A percentile compares a stretch with the other conserved stretches of the same genome.
These are phyloP conservation scores for Amanita subjunquillea DNA, from an alignment of 768 basidiomycete species.

Conservation along the genomic window DNA sequence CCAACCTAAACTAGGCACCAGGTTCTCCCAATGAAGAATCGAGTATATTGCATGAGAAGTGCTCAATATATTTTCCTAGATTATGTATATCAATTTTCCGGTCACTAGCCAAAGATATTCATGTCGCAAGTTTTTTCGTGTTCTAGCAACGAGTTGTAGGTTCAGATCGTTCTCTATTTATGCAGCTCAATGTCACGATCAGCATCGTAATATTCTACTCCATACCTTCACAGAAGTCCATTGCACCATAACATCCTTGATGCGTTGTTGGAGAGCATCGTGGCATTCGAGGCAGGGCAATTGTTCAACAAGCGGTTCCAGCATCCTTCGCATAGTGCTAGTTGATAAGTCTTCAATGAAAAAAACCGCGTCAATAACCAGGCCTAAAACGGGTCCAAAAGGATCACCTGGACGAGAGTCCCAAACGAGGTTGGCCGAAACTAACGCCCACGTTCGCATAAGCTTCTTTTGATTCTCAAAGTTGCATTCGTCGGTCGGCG, in stretches of 20 bases:
- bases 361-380: background rate
- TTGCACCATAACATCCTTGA: conserved; percentile 17
- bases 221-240: conserved; percentile 24
- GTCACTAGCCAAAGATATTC: background rate
- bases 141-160: background rate
- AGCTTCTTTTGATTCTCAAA: conserved; percentile 23
- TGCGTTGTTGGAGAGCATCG: conserved; percentile 12
- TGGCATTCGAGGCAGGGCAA: conserved; percentile 20
- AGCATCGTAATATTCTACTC: background rate
- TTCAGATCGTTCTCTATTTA: conserved; percentile 3
- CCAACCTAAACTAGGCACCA: too few relatives aligned
- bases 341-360: conserved; percentile 16
- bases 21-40: background rate
- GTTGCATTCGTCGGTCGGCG: conserved; percentile 17
- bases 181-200: background rate
- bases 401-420: conserved; percentile 24
- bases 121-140: background rate
- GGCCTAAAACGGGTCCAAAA: background rate
- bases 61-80: background rate
- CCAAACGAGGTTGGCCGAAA: conserved; percentile 25
- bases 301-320: conserved; percentile 17
- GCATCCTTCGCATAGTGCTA: conserved; percentile 15
- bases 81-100: background rate
- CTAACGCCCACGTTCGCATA: conserved; percentile 28
- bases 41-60: background rate